Conservation (phyloP, 257 asterid genomes). For the Nicotiana knightiana region DNA sequence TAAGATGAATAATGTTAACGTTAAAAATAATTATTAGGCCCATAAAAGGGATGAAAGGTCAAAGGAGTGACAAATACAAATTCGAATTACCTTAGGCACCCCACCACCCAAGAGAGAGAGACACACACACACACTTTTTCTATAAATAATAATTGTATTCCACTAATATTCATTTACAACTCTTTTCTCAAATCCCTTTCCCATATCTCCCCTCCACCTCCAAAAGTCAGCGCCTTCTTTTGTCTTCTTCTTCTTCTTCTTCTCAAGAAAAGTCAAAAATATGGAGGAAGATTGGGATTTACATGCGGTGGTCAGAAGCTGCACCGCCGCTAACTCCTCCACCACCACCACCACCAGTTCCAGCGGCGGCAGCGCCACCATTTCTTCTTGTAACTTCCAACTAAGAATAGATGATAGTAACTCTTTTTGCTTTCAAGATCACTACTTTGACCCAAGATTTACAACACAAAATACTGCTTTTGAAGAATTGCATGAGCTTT, state of each 20-base stretch:
- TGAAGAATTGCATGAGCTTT: slow-evolving; percentile 53
- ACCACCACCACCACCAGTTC: slow-evolving; percentile 24
- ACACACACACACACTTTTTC: slow-evolving; percentile 3
- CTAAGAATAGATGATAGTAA: slow-evolving; percentile 18
- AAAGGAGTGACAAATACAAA: background rate
- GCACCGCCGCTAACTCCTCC: slow-evolving; percentile 43
- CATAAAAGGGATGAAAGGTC: background rate
- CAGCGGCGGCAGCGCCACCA: background rate
- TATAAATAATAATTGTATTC: slow-evolving; percentile 5
- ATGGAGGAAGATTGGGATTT: slow-evolving; percentile 96
- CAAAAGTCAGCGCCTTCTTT: slow-evolving; percentile 69
- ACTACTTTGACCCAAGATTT: slow-evolving; percentile 21
- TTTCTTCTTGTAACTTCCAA: slow-evolving; percentile 9
- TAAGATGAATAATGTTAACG: background rate
- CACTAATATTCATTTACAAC: background rate
- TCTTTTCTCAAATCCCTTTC: background rate
- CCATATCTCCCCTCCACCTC: background rate
- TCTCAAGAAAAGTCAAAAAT: slow-evolving; percentile 4
- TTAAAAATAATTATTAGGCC: too few species aligned
- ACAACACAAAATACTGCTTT: background rate
- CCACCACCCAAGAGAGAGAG: background rate
- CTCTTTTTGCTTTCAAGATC: too few species aligned
- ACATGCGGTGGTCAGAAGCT: slow-evolving; percentile 89
- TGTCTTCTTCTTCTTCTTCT: slow-evolving; percentile 19
- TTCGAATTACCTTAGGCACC: too few species aligned